phyloP scores from a whole-genome alignment of 345 rosid genomes.

The Psidium guajava region DNA sequence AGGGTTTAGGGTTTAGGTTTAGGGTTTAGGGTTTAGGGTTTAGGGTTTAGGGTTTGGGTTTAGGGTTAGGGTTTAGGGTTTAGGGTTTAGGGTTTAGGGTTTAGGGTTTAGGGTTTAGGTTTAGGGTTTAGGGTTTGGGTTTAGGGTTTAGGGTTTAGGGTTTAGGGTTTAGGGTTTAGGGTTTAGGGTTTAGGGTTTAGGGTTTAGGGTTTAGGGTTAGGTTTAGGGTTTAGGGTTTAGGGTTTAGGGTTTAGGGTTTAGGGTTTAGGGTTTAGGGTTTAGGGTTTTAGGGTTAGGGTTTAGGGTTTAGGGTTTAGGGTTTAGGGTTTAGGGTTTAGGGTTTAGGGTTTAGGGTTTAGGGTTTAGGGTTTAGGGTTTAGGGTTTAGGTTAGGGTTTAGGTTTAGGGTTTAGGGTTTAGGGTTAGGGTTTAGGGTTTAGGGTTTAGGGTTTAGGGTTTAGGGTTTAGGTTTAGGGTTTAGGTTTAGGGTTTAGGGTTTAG shows the following conservation, averaged over 20 bases:
- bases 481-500: background rate
- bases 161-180: background rate
- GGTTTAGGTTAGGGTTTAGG: constrained; percentile 1
- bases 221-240: background rate
- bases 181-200: background rate
- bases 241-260: background rate
- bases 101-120: background rate
- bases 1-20: background rate
- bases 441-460: background rate
- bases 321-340: background rate
- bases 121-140: background rate
- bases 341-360: background rate
- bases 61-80: background rate
- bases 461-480: background rate
- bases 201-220: background rate
- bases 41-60: background rate
- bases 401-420: constrained; percentile 3
- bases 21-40: background rate
- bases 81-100: background rate
- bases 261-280: background rate
- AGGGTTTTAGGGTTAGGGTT: background rate
- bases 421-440: constrained; percentile 1
- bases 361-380: background rate
- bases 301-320: background rate
- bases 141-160: background rate